Evolutionary conservation across 2,329 filamentous ascomycete genomes (phyloP).

Genomic region (Fusarium sp.): DNA sequence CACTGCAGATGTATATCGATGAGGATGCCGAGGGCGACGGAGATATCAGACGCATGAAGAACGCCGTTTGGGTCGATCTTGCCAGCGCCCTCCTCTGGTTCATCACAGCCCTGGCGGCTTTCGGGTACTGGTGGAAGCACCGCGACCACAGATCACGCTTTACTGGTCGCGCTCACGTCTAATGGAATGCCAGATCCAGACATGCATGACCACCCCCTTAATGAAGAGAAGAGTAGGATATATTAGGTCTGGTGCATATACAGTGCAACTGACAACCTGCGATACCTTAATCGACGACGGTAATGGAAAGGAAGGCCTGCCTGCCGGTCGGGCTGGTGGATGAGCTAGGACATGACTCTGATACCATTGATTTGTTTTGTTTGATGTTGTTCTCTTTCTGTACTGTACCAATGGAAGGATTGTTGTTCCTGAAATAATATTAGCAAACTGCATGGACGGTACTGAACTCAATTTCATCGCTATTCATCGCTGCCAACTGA

Average conservation of each 20-base stretch:
- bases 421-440: conserved; percentile 22
- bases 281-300: conserved; percentile 4
- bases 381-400: neutral
- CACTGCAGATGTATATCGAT: conserved; percentile 73
- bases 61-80: conserved; percentile 86
- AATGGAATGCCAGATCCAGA: conserved; percentile 29
- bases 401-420: neutral
- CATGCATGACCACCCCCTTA: neutral
- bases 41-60: conserved; percentile 81
- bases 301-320: neutral
- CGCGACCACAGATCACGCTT: conserved; percentile 64
- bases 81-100: conserved; percentile 82
- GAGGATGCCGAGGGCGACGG: conserved; percentile 72
- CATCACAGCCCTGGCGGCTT: conserved; percentile 66
- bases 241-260: conserved; percentile 2
- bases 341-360: conserved; percentile 11
- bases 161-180: conserved; percentile 69
- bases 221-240: conserved; percentile 8
- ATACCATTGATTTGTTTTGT: conserved; percentile 7
- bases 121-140: conserved; percentile 68
- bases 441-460: neutral
- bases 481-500: conserved; percentile 11
- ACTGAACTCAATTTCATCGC: conserved; percentile 20
- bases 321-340: conserved; percentile 32
- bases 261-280: neutral